phyloP scores from a whole-genome alignment of 2,329 filamentous ascomycete species.

The Aureobasidium sp. region DNA sequence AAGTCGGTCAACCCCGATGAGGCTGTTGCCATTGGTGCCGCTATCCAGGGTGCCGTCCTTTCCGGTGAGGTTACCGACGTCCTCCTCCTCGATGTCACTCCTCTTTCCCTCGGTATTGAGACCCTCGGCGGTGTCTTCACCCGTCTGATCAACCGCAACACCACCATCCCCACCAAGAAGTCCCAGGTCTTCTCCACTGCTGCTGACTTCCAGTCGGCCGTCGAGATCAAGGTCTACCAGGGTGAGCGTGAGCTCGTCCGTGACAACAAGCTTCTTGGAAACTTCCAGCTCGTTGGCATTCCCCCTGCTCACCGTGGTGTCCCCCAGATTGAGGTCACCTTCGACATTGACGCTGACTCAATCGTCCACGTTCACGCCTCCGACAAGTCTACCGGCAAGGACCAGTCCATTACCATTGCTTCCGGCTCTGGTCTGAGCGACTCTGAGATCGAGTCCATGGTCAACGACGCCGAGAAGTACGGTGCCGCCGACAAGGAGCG shows the following conservation, averaged over 20 bases:
- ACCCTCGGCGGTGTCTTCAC: conserved; percentile 99
- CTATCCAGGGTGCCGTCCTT: conserved; percentile 96
- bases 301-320: conserved; percentile 87
- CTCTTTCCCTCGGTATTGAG: conserved; percentile 93
- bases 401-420: conserved; percentile 99
- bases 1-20: conserved; percentile 99
- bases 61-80: conserved; percentile 97
- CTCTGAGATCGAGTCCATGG: conserved; percentile 95
- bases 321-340: conserved; percentile 92
- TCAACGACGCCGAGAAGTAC: conserved; percentile 90
- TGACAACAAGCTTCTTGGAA: conserved; percentile 97
- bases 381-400: conserved; percentile 97
- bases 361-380: conserved; percentile 99
- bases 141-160: conserved; percentile 66
- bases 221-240: conserved; percentile 99
- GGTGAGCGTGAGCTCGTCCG: conserved; percentile 98
- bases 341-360: conserved; percentile 99
- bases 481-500: conserved; percentile 97
- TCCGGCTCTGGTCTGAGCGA: conserved; percentile 96
- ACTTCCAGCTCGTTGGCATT: conserved; percentile 73
- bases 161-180: conserved; percentile 33
- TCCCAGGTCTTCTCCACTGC: conserved; percentile 12
- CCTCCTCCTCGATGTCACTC: conserved; percentile 90
- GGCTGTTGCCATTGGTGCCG: conserved; percentile 97
- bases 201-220: conserved; percentile 55